Evolutionary conservation across 164 flowering plant genomes (phyloP), one percentile per base, ranked within the genome.

Genomic region (Kalanchoe fedtschenkoi): DNA sequence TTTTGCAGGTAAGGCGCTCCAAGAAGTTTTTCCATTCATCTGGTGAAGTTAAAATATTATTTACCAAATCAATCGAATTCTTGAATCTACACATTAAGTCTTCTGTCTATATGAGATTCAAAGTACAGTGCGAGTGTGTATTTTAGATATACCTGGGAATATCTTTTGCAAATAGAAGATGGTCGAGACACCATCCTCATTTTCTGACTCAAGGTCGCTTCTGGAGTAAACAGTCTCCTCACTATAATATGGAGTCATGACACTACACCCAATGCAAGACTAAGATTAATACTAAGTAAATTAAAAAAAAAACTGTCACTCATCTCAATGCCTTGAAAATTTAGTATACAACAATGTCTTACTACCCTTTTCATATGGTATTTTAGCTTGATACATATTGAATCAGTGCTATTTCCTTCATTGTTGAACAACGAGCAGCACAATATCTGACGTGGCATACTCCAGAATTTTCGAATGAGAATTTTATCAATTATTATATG

Each of bases 11-110:
- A 7, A 58, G 38, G 38, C 61, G 38, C 28, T 58, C 61, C 34
- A 58, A 32, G 41, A 58, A 58, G 61, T 58, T 58, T 37, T 37
- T 58, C 61, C 61, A 58, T 37, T 58, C 61, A 37, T 58, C 61
- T 21, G 38, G 41, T n/a, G 17, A 58, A 32, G 7, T 28, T 29
- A 8, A 47, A 11, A 26, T 51, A 51, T 24, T 7, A 28, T 6
- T 51, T 51, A 24, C 32, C 56, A 51, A 26, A 51, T 51, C 17
- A 51, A 51, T 26, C 10, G 32, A 24, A 51, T 26, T 51, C 17
- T 26, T 9, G 26, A 11, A 16, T 51, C 17, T 26, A 1, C 32
- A 51, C 17, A 51, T 26, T 51, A 24, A 26, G 28, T 24, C 5
- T 24, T 24, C 21, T 15, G 32, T 51, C 32, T 11, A 51, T 0